phyloP scores from a whole-genome alignment of 106 monocot species.

The Gastrodia elata region DNA sequence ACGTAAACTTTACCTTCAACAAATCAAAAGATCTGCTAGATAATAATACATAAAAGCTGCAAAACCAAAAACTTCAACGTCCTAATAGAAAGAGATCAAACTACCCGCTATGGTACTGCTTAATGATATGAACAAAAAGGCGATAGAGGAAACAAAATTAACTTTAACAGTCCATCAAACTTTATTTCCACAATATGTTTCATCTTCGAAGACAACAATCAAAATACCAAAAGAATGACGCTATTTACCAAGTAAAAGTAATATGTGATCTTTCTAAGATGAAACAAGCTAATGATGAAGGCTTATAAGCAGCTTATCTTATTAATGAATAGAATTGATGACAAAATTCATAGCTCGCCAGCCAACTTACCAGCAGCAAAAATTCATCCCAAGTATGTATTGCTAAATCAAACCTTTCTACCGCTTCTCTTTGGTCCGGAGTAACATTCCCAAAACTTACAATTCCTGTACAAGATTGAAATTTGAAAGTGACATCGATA shows the following conservation, averaged over 20 bases:
- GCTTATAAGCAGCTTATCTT: not conserved
- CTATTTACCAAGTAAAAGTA: not conserved
- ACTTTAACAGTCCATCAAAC: not conserved
- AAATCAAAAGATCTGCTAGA: not conserved
- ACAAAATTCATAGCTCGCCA: not conserved
- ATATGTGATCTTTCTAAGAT: not conserved
- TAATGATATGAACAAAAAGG: not conserved
- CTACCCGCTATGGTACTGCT: not conserved
- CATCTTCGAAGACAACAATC: not conserved
- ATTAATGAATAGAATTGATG: not conserved
- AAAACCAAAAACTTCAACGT: not conserved
- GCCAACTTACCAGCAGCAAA: slow-evolving; percentile 47
- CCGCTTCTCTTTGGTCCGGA: slow-evolving; percentile 49
- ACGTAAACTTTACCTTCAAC: not conserved
- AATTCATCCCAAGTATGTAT: slow-evolving; percentile 85
- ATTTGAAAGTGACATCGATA: not conserved
- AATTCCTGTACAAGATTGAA: slow-evolving; percentile 33
- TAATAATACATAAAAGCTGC: not conserved
- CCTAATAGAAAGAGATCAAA: not conserved
- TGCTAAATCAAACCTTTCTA: slow-evolving; percentile 57
- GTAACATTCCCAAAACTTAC: slow-evolving; percentile 84
- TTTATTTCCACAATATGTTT: not conserved
- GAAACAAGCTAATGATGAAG: not conserved
- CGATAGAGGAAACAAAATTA: not conserved
- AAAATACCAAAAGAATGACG: not conserved